A percentile compares a stretch with the other conserved stretches of the same genome.
Evolutionary conservation across 345 rosid genomes (phyloP).

Genomic region (Corchorus capsularis): DNA sequence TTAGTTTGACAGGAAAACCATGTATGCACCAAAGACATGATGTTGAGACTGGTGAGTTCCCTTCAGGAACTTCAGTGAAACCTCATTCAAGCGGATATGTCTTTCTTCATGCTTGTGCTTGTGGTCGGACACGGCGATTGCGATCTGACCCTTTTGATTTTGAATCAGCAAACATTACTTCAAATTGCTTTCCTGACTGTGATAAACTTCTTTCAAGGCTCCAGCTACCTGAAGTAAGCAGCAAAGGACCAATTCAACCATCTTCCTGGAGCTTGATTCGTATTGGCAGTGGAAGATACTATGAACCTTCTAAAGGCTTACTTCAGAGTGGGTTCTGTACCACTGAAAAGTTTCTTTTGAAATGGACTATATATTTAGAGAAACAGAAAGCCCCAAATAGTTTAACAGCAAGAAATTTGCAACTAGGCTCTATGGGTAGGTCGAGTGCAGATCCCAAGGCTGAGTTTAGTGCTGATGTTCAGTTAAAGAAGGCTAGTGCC

Average conservation of each 20-base stretch:
- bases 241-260: conserved; percentile 51
- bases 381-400: conserved; percentile 41
- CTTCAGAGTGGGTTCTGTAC: conserved; percentile 79
- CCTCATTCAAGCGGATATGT: conserved; percentile 77
- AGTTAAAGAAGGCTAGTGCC: conserved; percentile 38
- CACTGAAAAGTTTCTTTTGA: conserved; percentile 59
- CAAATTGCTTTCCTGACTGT: conserved; percentile 64
- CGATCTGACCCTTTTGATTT: conserved; percentile 74
- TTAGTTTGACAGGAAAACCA: conserved; percentile 88
- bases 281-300: conserved; percentile 67
- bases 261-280: conserved; percentile 82
- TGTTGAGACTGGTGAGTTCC: conserved; percentile 30
- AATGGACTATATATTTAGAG: conserved; percentile 58
- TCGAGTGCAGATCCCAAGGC: conserved; percentile 27
- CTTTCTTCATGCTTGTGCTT: conserved; percentile 87
- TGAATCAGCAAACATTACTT: conserved; percentile 62
- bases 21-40: conserved; percentile 74
- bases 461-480: conserved; percentile 33
- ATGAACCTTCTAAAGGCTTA: conserved; percentile 71
- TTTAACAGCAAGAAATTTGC: conserved; percentile 25
- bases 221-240: conserved; percentile 47
- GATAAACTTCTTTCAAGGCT: conserved; percentile 64
- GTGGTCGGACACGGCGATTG: conserved; percentile 72
- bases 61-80: conserved; percentile 32
- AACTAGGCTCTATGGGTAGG: conserved; percentile 34